phyloP scores from a whole-genome alignment of 176 grass and related monocot species.

The Aegilops umbellulata region DNA sequence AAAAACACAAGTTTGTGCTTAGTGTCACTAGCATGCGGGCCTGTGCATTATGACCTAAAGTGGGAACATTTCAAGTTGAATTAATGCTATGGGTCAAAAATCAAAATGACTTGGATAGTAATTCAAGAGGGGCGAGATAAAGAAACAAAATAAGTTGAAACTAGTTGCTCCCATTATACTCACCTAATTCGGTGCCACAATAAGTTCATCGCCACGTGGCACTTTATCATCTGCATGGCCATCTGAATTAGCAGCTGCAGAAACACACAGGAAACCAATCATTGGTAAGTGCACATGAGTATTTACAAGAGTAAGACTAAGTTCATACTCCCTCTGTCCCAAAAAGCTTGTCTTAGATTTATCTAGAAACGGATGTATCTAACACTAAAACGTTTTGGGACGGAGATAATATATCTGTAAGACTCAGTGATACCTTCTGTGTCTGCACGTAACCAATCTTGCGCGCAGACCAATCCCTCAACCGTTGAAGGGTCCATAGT shows the following conservation, averaged over 20 bases:
- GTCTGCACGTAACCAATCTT: conserved; percentile 89
- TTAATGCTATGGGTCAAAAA: neutral
- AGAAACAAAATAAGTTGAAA: neutral
- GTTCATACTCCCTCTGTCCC: too few relatives aligned
- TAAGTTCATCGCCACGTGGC: conserved; percentile 23
- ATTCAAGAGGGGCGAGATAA: neutral
- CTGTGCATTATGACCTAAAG: neutral
- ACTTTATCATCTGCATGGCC: conserved; percentile 32
- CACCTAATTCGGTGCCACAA: conserved; percentile 47
- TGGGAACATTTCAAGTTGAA: neutral
- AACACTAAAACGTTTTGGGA: too few relatives aligned
- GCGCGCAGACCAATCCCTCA: conserved; percentile 83
- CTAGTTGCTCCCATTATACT: neutral
- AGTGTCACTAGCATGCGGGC: neutral
- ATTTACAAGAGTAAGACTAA: neutral
- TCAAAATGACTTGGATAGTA: neutral
- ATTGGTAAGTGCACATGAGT: conserved; percentile 1
- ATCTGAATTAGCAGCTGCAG: conserved; percentile 36
- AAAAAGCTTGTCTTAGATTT: too few relatives aligned
- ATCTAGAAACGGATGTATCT: too few relatives aligned
- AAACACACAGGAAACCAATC: conserved; percentile 25
- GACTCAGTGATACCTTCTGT: conserved; percentile 53
- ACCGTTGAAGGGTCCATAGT: conserved; percentile 70
- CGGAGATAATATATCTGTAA: neutral
- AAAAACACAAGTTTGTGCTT: neutral